These are phyloP conservation scores for Schizonepeta tenuifolia DNA, from an alignment of 257 asterid species.

Conservation along the genomic window DNA sequence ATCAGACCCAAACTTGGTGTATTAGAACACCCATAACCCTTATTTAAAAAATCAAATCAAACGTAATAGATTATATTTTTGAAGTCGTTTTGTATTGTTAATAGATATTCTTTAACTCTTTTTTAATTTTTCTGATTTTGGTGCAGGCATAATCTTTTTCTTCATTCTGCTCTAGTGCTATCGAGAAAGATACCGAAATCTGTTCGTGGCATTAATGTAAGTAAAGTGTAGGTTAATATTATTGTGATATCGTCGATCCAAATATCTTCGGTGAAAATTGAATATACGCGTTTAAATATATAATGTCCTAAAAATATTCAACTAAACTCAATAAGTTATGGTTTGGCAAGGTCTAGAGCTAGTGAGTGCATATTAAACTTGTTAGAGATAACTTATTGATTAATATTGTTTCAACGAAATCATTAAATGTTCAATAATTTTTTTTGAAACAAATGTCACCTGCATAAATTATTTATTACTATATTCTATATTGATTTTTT, in stretches of 20 bases:
- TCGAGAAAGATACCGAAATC: constrained; percentile 81
- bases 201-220: constrained; percentile 77
- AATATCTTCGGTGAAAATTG: too few species aligned
- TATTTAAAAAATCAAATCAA: too few species aligned
- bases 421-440: background rate
- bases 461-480: background rate
- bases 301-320: background rate
- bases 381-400: background rate
- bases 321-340: background rate
- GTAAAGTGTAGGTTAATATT: constrained; percentile 7
- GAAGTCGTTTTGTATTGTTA: background rate
- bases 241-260: too few species aligned
- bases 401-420: background rate
- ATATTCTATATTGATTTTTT: background rate
- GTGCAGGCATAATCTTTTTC: constrained; percentile 80
- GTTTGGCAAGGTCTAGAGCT: background rate
- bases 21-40: too few species aligned
- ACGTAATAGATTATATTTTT: too few species aligned
- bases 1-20: too few species aligned
- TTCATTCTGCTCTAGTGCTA: constrained; percentile 93
- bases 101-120: background rate
- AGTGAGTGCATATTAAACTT: background rate
- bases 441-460: too few species aligned
- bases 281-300: background rate
- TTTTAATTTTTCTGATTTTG: background rate